phyloP scores from a whole-genome alignment of 352 stramenopile species.

The Phytophthora meadii region DNA sequence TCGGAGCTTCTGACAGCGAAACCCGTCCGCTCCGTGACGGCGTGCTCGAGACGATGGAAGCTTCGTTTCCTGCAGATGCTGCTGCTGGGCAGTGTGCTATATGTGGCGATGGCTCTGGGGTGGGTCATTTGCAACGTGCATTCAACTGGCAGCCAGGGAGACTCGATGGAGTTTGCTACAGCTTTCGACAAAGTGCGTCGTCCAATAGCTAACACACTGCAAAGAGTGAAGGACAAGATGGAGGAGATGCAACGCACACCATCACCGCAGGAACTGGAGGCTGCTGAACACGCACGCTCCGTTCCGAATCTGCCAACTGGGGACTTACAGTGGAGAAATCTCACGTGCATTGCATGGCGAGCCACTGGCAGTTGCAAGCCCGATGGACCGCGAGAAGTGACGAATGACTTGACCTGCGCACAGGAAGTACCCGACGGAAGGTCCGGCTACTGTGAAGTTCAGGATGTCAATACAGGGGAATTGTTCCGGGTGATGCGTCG shows the following conservation, averaged over 20 bases:
- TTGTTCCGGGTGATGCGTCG: slow-evolving; percentile 69
- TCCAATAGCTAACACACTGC: slow-evolving; percentile 17
- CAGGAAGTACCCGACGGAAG: slow-evolving; percentile 32
- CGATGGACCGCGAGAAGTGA: slow-evolving; percentile 34
- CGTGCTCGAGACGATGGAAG: slow-evolving; percentile 5
- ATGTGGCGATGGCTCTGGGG: slow-evolving; percentile 16
- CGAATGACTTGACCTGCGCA: slow-evolving; percentile 44
- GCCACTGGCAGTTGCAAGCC: slow-evolving; percentile 51
- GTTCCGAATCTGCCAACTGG: slow-evolving; percentile 23
- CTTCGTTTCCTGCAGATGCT: slow-evolving; percentile 14
- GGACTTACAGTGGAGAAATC: slow-evolving; percentile 16
- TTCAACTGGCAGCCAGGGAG: slow-evolving; percentile 9
- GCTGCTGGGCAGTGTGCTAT: slow-evolving; percentile 24
- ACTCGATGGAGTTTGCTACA: slow-evolving; percentile 6
- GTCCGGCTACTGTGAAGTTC: slow-evolving; percentile 69
- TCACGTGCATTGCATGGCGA: slow-evolving; percentile 57
- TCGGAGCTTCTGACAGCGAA: slow-evolving; percentile 9
- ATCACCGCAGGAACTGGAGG: slow-evolving; percentile 19
- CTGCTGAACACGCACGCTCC: slow-evolving; percentile 12
- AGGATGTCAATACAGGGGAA: slow-evolving; percentile 49
- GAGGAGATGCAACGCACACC: slow-evolving; percentile 24
- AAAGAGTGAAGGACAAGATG: slow-evolving; percentile 21
- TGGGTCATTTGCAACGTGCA: slow-evolving; percentile 26
- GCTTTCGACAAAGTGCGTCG: slow-evolving; percentile 19
- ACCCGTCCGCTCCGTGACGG: neutral